Conservation (phyloP, 1,284 basidiomycete species). For the Ganoderma meredithae region DNA sequence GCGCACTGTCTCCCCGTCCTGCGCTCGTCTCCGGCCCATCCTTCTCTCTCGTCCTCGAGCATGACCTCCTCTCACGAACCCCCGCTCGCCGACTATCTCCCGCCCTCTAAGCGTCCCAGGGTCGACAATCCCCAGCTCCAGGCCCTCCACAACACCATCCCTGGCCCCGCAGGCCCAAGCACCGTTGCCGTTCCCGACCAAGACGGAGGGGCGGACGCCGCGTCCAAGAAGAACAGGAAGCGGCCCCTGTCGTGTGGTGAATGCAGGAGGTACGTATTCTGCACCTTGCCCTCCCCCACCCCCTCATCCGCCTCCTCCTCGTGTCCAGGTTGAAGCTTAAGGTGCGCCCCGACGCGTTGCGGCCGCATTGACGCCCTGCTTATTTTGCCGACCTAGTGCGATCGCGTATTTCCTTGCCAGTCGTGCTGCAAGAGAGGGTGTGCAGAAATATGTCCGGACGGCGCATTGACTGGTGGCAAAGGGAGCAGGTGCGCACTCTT, state of each 20-base stretch:
- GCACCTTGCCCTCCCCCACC: constrained; percentile 6
- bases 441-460: constrained; percentile 66
- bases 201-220: constrained; percentile 36
- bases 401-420: constrained; percentile 66
- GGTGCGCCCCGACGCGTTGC: constrained; percentile 40
- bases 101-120: constrained; percentile 37
- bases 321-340: constrained; percentile 59
- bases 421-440: constrained; percentile 69
- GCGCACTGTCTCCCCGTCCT: constrained; percentile 26
- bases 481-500: constrained; percentile 41
- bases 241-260: constrained; percentile 61
- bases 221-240: constrained; percentile 50
- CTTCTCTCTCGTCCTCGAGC: constrained; percentile 27
- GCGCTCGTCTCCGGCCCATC: constrained; percentile 22
- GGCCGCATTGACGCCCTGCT: constrained; percentile 26
- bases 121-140: constrained; percentile 23
- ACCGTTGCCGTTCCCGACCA: constrained; percentile 35
- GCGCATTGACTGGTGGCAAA: constrained; percentile 47
- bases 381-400: constrained; percentile 50
- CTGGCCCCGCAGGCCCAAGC: constrained; percentile 28
- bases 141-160: constrained; percentile 19
- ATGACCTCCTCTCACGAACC: constrained; percentile 31
- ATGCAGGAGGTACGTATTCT: constrained; percentile 56
- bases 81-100: constrained; percentile 36
- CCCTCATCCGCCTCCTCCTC: constrained; percentile 21